phyloP scores from a whole-genome alignment of 257 asterid genomes.

The Osmanthus fragrans region DNA sequence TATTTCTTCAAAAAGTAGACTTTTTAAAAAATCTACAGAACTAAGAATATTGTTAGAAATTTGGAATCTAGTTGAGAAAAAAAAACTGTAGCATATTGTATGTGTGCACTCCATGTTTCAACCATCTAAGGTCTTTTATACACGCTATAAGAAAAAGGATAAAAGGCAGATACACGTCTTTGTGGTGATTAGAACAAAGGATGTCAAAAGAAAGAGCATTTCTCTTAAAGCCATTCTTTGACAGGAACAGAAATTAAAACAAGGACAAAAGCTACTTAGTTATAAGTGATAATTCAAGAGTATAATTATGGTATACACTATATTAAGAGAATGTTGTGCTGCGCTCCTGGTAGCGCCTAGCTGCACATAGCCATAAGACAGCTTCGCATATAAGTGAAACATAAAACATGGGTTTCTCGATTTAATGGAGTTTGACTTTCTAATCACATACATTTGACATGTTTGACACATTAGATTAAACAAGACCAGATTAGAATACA shows the following conservation, averaged over 20 bases:
- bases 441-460: not conserved
- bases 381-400: not conserved
- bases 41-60: too few species aligned
- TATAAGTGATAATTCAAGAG: not conserved
- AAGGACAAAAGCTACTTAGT: not conserved
- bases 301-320: not conserved
- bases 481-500: not conserved
- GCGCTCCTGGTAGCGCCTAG: not conserved
- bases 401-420: not conserved
- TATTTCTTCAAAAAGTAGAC: too few species aligned
- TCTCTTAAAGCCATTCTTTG: not conserved
- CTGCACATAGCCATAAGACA: not conserved
- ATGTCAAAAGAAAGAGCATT: not conserved
- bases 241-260: not conserved
- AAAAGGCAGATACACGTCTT: too few species aligned
- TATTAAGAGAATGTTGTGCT: not conserved
- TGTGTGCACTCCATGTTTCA: too few species aligned
- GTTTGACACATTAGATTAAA: too few species aligned
- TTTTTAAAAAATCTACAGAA: too few species aligned
- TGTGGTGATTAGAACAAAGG: too few species aligned
- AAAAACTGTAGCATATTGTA: too few species aligned
- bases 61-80: too few species aligned
- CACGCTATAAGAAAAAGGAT: too few species aligned
- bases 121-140: too few species aligned
- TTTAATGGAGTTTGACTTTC: not conserved